phyloP scores from a whole-genome alignment of 768 basidiomycete species.

The Russula olivacea region DNA sequence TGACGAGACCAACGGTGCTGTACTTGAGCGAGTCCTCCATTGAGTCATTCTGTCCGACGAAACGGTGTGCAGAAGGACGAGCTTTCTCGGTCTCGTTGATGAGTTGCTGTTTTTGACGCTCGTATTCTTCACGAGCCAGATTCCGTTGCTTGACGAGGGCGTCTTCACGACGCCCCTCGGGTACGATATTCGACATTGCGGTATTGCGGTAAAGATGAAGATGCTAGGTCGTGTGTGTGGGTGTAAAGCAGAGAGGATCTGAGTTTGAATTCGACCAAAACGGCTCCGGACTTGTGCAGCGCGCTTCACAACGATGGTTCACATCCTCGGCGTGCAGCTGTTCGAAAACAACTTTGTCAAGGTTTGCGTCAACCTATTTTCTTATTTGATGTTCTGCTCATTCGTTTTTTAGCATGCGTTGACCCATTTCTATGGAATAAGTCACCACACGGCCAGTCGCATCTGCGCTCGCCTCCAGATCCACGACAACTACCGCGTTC shows the following conservation, averaged over 20 bases:
- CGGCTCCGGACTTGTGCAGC: background rate
- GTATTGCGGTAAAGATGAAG: constrained; percentile 37
- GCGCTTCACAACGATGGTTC: constrained; percentile 51
- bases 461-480: constrained; percentile 91
- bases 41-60: constrained; percentile 90
- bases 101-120: constrained; percentile 73
- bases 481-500: constrained; percentile 77
- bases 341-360: constrained; percentile 70
- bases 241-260: constrained; percentile 15
- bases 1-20: constrained; percentile 86
- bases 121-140: constrained; percentile 74
- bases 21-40: constrained; percentile 92
- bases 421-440: constrained; percentile 85
- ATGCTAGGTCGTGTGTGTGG: background rate
- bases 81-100: constrained; percentile 90
- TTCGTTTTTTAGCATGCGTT: constrained; percentile 66
- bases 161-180: constrained; percentile 82
- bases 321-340: constrained; percentile 80
- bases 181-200: constrained; percentile 69
- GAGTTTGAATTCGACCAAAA: constrained; percentile 16
- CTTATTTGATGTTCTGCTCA: background rate
- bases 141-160: constrained; percentile 78
- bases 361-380: constrained; percentile 38
- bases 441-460: constrained; percentile 63
- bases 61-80: constrained; percentile 79